Evolutionary conservation across 2,329 filamentous ascomycete genomes (phyloP).

Genomic region (Lecanicillium sp.): DNA sequence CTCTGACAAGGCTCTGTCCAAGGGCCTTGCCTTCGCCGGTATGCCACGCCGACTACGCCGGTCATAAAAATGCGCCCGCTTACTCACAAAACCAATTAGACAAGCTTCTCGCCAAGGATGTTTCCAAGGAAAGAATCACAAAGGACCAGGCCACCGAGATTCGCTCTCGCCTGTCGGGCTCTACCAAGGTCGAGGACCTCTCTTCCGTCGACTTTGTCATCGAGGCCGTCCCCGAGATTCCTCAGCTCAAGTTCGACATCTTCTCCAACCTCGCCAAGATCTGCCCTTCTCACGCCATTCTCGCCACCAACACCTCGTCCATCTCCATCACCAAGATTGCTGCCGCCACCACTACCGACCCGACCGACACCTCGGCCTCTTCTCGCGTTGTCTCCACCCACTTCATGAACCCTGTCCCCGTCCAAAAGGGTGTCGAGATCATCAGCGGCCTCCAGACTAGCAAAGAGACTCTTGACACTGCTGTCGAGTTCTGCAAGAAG

Average conservation of each 20-base stretch:
- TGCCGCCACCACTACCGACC: slow-evolving; percentile 72
- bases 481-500: slow-evolving; percentile 76
- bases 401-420: slow-evolving; percentile 98
- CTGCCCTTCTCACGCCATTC: slow-evolving; percentile 76
- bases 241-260: slow-evolving; percentile 78
- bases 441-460: slow-evolving; percentile 93
- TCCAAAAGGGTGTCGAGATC: slow-evolving; percentile 97
- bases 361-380: slow-evolving; percentile 71
- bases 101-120: slow-evolving; percentile 88
- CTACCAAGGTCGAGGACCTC: slow-evolving; percentile 70
- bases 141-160: slow-evolving; percentile 72
- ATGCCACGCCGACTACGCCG: slow-evolving; percentile 21
- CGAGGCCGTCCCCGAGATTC: slow-evolving; percentile 92
- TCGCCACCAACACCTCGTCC: slow-evolving; percentile 97
- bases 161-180: slow-evolving; percentile 61
- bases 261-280: slow-evolving; percentile 78
- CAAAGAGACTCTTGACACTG: slow-evolving; percentile 70
- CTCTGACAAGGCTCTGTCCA: slow-evolving; percentile 78
- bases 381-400: slow-evolving; percentile 92
- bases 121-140: slow-evolving; percentile 79
- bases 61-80: background rate
- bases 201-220: slow-evolving; percentile 92
- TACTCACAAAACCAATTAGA: slow-evolving; percentile 44
- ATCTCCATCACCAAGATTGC: slow-evolving; percentile 97
- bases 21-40: slow-evolving; percentile 86